Conservation (phyloP, 495 filamentous ascomycete genomes). For the Penicillium paradoxum region DNA sequence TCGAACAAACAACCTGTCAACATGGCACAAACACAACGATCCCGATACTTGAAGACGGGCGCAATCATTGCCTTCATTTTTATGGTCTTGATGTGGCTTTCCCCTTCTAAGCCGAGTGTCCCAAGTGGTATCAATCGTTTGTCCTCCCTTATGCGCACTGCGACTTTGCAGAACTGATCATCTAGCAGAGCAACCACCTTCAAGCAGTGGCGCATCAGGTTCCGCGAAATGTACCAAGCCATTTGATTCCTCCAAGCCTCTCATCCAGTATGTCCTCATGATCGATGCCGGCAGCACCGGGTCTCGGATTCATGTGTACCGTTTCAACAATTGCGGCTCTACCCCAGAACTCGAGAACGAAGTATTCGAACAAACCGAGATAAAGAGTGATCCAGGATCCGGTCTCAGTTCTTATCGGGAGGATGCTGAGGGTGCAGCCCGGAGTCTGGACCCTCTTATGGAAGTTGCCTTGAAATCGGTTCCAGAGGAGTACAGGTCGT, state of each 20-base stretch:
- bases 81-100: conserved; percentile 70
- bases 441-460: conserved; percentile 82
- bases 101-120: conserved; percentile 47
- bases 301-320: conserved; percentile 96
- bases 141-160: conserved; percentile 7
- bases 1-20: conserved; percentile 29
- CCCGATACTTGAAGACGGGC: conserved; percentile 76
- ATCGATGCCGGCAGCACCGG: conserved; percentile 97
- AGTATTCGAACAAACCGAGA: conserved; percentile 82
- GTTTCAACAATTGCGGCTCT: conserved; percentile 95
- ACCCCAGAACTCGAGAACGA: conserved; percentile 94
- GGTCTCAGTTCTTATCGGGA: conserved; percentile 82
- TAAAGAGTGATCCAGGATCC: conserved; percentile 67
- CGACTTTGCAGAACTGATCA: conserved; percentile 6
- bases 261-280: conserved; percentile 97
- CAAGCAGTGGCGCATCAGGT: conserved; percentile 25
- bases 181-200: conserved; percentile 24
- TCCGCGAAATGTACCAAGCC: conserved; percentile 71
- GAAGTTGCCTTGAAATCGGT: conserved; percentile 76
- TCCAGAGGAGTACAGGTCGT: conserved; percentile 79
- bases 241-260: conserved; percentile 75
- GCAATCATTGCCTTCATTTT: conserved; percentile 70
- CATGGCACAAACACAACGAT: conserved; percentile 68
- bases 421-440: conserved; percentile 81
- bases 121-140: conserved; percentile 38